Conservation (phyloP, 768 basidiomycete genomes). For the Collybiopsis confluens region DNA sequence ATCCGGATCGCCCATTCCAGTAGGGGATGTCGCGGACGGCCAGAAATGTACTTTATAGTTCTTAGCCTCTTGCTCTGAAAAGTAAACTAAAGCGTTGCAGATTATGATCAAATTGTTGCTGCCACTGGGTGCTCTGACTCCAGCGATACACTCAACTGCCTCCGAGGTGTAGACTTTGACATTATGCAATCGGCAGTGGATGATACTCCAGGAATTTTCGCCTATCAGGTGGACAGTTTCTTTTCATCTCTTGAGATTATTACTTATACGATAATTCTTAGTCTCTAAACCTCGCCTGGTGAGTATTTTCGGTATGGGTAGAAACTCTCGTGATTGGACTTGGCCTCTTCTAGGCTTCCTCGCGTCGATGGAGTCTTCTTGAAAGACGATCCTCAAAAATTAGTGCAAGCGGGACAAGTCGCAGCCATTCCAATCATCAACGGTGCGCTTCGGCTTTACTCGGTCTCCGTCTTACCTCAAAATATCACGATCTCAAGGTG, state of each 20-base stretch:
- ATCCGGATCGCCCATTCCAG: constrained; percentile 43
- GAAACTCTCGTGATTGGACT: too few species aligned
- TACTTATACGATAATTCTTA: constrained; percentile 11
- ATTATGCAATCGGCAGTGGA: constrained; percentile 39
- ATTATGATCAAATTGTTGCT: constrained; percentile 40
- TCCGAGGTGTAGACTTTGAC: constrained; percentile 34
- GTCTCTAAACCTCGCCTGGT: constrained; percentile 38
- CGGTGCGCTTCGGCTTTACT: constrained; percentile 20
- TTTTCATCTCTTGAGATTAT: background rate
- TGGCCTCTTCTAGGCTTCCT: constrained; percentile 25
- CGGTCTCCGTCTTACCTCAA: background rate
- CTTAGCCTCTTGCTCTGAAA: constrained; percentile 14
- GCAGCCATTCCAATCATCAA: constrained; percentile 47
- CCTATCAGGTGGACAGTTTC: constrained; percentile 32
- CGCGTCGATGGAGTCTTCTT: constrained; percentile 48
- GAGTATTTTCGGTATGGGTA: too few species aligned
- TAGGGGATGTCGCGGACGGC: constrained; percentile 39
- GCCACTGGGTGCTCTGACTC: constrained; percentile 36
- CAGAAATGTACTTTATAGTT: constrained; percentile 26
- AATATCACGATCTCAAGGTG: constrained; percentile 24
- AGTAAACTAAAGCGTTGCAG: constrained; percentile 10
- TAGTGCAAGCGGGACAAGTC: constrained; percentile 39
- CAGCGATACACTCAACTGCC: constrained; percentile 39
- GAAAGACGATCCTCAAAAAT: constrained; percentile 34
- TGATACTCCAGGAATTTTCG: constrained; percentile 35